Base-by-base conservation (phyloP, 2,329 filamentous ascomycete genomes). In the Huntiella decipiens region DNA sequence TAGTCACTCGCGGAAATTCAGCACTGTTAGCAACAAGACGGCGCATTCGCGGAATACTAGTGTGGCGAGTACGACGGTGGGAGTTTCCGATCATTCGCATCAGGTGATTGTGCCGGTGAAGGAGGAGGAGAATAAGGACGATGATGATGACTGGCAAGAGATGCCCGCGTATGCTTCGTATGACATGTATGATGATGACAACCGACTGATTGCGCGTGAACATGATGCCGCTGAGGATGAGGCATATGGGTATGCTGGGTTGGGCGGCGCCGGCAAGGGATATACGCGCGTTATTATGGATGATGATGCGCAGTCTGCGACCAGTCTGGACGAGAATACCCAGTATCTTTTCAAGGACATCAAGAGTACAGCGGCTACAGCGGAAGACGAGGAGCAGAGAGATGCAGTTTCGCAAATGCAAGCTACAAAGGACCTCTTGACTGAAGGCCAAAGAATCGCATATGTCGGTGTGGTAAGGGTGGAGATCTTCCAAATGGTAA, bases 311-410 rank as follows among this genome's bases (percentile, higher is more conserved):
- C 77, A 93, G 58, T 95, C 87, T 22, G 82, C 82, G 42, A 98
- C 86, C 3, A 96, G 88, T 63, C 77, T 98, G 77, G 91, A 98
- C 58, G 91, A 98, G 48, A 88, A 96, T 56, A 98, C 91, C 0
- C 78, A 86, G 47, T 98, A 98, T 59, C 70, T 98, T 3, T 98
- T 98, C 67, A 88, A 84, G 53, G 78, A 85, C 50, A 62, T 69
- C 11, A 69, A 68, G 45, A 70, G 66, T 38, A 79, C 70, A 2
- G 71, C 64, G 55, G 73, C 70, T 49, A 66, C 66, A 16, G 79
- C 77, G 34, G 73, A 78, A 43, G 82, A 87, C 17, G 87, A 93
- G 17, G 84, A 91, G 46, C 77, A 82, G 49, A 74, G 87, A 45
- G 91, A 96, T 61, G 77, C 87, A 4, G 63, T 93, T 36, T 79